Conservation (phyloP, 352 stramenopile genomes). For the Blastocystis sp. region DNA sequence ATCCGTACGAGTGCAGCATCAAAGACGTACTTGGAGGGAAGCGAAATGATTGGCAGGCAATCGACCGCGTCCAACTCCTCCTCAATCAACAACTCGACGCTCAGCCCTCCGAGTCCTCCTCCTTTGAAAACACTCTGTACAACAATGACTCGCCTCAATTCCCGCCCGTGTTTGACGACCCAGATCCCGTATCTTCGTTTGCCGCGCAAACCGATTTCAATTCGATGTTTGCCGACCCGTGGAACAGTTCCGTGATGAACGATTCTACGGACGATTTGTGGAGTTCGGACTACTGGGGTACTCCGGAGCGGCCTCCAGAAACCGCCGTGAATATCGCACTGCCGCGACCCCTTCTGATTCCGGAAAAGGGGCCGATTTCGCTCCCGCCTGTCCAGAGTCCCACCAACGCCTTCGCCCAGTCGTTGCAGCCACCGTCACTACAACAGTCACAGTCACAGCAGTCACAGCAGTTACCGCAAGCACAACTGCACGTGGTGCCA, state of each 20-base stretch:
- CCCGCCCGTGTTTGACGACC: neutral
- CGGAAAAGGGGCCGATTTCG: neutral
- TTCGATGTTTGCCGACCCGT: neutral
- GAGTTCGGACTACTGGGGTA: neutral
- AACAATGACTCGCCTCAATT: slow-evolving; percentile 22
- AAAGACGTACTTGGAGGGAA: neutral
- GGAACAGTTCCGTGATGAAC: neutral
- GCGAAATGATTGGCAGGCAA: neutral
- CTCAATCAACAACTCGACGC: neutral
- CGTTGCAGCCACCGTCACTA: neutral
- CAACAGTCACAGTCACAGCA: too few species aligned
- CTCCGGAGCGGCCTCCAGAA: neutral
- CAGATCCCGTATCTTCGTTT: neutral
- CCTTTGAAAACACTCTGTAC: slow-evolving; percentile 9
- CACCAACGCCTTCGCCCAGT: neutral
- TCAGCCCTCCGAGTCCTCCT: neutral
- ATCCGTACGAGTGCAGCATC: neutral
- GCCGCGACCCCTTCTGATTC: neutral
- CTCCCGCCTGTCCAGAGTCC: neutral
- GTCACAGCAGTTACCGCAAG: too few species aligned
- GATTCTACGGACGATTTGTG: neutral
- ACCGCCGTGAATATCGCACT: neutral
- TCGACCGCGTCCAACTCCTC: neutral
- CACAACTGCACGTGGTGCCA: too few species aligned
- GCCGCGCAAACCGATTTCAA: neutral